These are phyloP conservation scores for Entomortierella beljakovae DNA, from an alignment of 192 early-diverging fungal species.

Conservation along the genomic window DNA sequence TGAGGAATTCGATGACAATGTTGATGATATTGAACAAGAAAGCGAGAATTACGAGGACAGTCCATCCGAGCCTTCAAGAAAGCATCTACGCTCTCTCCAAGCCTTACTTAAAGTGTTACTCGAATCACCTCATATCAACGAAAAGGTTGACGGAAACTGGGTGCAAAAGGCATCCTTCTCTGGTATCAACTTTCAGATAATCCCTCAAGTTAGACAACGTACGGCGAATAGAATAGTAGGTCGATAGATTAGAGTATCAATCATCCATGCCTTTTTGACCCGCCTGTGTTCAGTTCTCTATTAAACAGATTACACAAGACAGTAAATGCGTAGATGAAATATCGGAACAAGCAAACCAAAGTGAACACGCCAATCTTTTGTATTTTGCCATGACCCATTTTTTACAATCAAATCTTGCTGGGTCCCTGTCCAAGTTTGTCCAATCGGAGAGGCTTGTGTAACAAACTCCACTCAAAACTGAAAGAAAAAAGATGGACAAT, in stretches of 20 bases:
- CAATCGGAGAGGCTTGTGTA: conserved; percentile 30
- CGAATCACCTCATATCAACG: neutral
- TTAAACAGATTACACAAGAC: too few relatives aligned
- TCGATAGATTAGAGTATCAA: too few relatives aligned
- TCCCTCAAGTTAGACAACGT: too few relatives aligned
- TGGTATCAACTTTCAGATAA: neutral
- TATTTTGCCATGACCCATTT: neutral
- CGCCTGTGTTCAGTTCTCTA: too few relatives aligned
- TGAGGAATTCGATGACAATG: too few relatives aligned
- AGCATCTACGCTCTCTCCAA: neutral
- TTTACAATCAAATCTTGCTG: conserved; percentile 1
- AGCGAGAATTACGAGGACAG: too few relatives aligned
- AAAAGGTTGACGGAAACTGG: neutral
- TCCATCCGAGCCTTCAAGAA: neutral
- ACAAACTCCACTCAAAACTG: neutral
- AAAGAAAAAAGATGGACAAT: neutral
- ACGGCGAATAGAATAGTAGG: too few relatives aligned
- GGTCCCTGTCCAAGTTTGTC: conserved; percentile 1
- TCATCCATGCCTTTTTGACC: too few relatives aligned
- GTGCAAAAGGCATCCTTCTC: neutral
- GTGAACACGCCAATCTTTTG: neutral
- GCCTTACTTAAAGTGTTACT: neutral
- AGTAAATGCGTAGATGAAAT: neutral
- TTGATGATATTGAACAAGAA: too few relatives aligned
- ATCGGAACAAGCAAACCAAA: neutral